Conservation (phyloP, 2,329 filamentous ascomycete genomes). For the Calonectria multiphialidica region DNA sequence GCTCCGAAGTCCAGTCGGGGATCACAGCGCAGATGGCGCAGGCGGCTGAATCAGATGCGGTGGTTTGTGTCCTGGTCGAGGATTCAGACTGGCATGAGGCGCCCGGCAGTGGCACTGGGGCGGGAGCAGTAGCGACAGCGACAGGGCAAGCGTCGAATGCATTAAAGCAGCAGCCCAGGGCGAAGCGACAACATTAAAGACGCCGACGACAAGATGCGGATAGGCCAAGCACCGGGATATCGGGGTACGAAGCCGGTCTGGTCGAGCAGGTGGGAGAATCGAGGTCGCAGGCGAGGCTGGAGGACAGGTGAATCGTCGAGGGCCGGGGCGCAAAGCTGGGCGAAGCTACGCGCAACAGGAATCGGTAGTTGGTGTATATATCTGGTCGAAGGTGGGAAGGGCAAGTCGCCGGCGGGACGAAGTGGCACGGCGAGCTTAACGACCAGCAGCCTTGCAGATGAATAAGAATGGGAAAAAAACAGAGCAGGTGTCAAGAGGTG, state of each 20-base stretch:
- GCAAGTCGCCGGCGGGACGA: background rate
- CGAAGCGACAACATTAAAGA: constrained; percentile 22
- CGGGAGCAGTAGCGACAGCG: constrained; percentile 26
- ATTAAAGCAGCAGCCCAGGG: constrained; percentile 36
- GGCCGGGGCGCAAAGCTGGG: background rate
- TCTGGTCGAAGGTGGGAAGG: background rate
- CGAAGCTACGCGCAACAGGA: background rate
- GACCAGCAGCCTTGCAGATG: background rate
- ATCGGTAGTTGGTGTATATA: background rate
- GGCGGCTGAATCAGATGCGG: constrained; percentile 26
- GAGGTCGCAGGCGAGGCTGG: constrained; percentile 6
- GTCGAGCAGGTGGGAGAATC: background rate
- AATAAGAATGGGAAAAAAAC: constrained; percentile 17
- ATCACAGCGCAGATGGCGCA: constrained; percentile 14
- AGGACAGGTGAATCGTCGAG: constrained; percentile 6
- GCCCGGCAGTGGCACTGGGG: constrained; percentile 35
- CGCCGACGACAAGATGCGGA: background rate
- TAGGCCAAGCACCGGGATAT: constrained; percentile 11
- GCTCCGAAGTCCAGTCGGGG: constrained; percentile 26
- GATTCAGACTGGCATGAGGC: constrained; percentile 40
- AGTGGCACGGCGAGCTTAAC: background rate
- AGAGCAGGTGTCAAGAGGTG: constrained; percentile 33
- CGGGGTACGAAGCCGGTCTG: background rate
- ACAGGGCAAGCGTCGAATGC: constrained; percentile 36
- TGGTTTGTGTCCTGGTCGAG: constrained; percentile 24